Evolutionary conservation across 179 eudicot species (phyloP).

Genomic region (Gypsophila paniculata): DNA sequence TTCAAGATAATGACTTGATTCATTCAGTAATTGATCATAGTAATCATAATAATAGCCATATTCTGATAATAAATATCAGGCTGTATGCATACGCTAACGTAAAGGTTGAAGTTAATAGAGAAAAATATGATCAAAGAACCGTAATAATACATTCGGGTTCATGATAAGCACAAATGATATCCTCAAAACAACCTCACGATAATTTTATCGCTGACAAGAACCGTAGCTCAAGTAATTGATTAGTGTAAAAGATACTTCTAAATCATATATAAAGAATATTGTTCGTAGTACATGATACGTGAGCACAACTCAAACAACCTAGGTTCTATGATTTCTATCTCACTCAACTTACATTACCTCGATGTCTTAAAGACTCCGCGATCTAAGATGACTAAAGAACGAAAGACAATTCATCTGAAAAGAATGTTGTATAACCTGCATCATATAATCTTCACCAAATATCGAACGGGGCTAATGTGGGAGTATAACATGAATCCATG

Average conservation of each 20-base stretch:
- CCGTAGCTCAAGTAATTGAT: not conserved
- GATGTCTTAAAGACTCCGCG: not conserved
- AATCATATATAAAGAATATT: slow-evolving; percentile 16
- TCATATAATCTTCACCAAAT: slow-evolving; percentile 11
- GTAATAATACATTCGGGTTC: no score
- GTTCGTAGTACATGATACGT: not conserved
- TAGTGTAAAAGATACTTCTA: not conserved
- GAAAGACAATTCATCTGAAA: not conserved
- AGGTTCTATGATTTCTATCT: not conserved
- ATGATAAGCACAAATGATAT: no score
- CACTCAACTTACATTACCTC: slow-evolving; percentile 21
- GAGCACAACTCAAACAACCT: slow-evolving; percentile 12
- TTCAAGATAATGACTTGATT: no score
- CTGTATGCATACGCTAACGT: no score
- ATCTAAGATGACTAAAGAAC: not conserved
- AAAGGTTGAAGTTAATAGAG: no score
- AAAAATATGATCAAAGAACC: no score
- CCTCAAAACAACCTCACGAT: no score
- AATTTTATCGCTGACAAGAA: not conserved
- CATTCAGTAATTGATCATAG: no score
- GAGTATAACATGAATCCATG: slow-evolving; percentile 3
- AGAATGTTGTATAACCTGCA: slow-evolving; percentile 25
- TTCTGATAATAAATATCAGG: no score
- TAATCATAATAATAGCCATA: no score
- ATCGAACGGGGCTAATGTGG: slow-evolving; percentile 7